Evolutionary conservation across 179 eudicot species (phyloP).

Genomic region (Sideroxylon spinosum): DNA sequence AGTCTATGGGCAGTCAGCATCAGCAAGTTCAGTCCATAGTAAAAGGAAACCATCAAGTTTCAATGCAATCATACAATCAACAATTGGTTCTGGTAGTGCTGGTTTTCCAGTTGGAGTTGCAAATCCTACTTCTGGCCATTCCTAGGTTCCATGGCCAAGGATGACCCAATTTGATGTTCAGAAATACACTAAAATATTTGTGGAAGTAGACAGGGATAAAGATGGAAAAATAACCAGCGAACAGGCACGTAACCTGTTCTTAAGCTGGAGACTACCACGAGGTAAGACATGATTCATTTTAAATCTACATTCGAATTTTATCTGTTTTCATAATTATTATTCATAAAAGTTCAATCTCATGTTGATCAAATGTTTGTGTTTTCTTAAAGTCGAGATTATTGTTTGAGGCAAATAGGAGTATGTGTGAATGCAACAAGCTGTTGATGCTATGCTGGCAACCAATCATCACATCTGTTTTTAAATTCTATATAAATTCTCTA

Average conservation of each 20-base stretch:
- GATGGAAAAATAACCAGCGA: slow-evolving; percentile 93
- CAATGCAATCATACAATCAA: slow-evolving; percentile 30
- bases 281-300: slow-evolving; percentile 41
- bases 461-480: background rate
- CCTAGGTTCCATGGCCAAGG: slow-evolving; percentile 84
- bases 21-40: slow-evolving; percentile 38
- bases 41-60: slow-evolving; percentile 49
- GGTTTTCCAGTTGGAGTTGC: slow-evolving; percentile 47
- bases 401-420: background rate
- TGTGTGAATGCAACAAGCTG: background rate
- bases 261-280: slow-evolving; percentile 91
- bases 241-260: slow-evolving; percentile 84
- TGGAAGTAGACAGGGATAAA: slow-evolving; percentile 87
- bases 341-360: background rate
- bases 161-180: slow-evolving; percentile 77
- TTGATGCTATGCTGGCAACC: background rate
- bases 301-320: background rate
- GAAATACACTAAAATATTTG: slow-evolving; percentile 86
- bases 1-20: slow-evolving; percentile 42
- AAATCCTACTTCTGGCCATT: slow-evolving; percentile 36
- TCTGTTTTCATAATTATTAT: background rate
- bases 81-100: slow-evolving; percentile 27
- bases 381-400: too few species aligned
- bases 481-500: background rate
- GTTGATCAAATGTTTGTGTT: background rate